Percentiles rank a stretch among this genome's conserved stretches.
These are phyloP conservation scores for Colletotrichum cordylinicola DNA, from an alignment of 2,329 filamentous ascomycete species.

Conservation along the genomic window DNA sequence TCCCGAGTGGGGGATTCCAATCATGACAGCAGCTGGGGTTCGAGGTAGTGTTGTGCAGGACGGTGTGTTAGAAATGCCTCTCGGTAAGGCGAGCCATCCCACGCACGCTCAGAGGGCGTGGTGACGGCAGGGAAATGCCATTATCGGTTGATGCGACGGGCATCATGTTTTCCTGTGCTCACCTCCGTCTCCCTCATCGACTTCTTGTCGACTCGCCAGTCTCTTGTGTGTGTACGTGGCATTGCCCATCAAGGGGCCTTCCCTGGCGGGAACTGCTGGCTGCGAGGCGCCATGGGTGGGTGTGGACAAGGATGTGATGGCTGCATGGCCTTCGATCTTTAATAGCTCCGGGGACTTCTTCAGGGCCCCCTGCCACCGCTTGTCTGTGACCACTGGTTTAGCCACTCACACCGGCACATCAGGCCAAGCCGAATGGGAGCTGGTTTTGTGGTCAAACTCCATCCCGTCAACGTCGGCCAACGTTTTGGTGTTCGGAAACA, in stretches of 20 bases:
- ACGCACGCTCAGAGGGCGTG: neutral
- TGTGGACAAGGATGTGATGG: slow-evolving; percentile 22
- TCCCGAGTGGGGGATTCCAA: slow-evolving; percentile 15
- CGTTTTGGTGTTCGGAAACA: slow-evolving; percentile 21
- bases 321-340: slow-evolving; percentile 25
- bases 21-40: slow-evolving; percentile 10
- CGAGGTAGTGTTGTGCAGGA: neutral
- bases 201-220: neutral
- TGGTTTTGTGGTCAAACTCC: slow-evolving; percentile 19
- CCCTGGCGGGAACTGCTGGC: slow-evolving; percentile 21
- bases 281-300: slow-evolving; percentile 18
- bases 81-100: neutral
- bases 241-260: slow-evolving; percentile 21
- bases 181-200: neutral
- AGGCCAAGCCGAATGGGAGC: slow-evolving; percentile 20
- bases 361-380: slow-evolving; percentile 23
- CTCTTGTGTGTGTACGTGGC: slow-evolving; percentile 24
- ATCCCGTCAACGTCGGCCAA: slow-evolving; percentile 15
- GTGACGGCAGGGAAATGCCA: neutral
- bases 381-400: slow-evolving; percentile 12
- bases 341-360: slow-evolving; percentile 26
- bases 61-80: neutral
- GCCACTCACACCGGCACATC: slow-evolving; percentile 18
- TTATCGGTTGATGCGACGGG: neutral
- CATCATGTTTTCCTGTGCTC: neutral